Percentiles rank a stretch among this genome's conserved stretches.
phyloP scores from a whole-genome alignment of 192 early-diverging fungal species.

The Coemansia sp. region DNA sequence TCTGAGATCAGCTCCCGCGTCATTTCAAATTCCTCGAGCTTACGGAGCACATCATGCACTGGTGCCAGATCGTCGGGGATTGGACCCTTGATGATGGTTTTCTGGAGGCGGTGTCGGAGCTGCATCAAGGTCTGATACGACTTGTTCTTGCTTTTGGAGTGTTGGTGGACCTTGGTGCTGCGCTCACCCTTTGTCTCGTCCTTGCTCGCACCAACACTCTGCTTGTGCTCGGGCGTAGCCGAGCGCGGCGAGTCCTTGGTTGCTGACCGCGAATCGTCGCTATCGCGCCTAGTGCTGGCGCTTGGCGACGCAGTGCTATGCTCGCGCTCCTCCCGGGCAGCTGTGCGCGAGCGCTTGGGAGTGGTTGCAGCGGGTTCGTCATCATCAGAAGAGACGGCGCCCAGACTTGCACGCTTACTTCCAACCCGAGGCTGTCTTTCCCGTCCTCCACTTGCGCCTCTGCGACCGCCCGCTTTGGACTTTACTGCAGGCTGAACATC shows the following conservation, averaged over 20 bases:
- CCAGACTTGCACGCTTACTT: slow-evolving; percentile 36
- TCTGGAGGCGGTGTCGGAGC: slow-evolving; percentile 51
- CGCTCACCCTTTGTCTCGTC: slow-evolving; percentile 29
- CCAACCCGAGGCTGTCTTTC: slow-evolving; percentile 10
- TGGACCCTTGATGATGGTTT: slow-evolving; percentile 46
- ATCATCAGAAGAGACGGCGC: slow-evolving; percentile 38
- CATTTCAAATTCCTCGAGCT: slow-evolving; percentile 50
- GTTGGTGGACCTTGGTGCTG: slow-evolving; percentile 25
- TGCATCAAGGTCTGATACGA: slow-evolving; percentile 46
- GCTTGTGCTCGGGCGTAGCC: slow-evolving; percentile 5
- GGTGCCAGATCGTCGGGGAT: slow-evolving; percentile 35
- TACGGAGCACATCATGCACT: slow-evolving; percentile 40
- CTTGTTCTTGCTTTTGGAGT: slow-evolving; percentile 26
- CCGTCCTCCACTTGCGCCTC: slow-evolving; percentile 20
- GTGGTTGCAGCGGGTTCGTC: slow-evolving; percentile 22
- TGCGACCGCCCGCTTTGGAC: slow-evolving; percentile 2
- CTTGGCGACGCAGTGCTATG: slow-evolving; percentile 20
- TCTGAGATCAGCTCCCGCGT: slow-evolving; percentile 47
- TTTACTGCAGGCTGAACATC: slow-evolving; percentile 9
- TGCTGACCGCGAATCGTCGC: slow-evolving; percentile 24
- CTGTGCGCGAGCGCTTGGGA: slow-evolving; percentile 49
- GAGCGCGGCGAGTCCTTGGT: slow-evolving; percentile 45
- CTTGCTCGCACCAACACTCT: slow-evolving; percentile 7
- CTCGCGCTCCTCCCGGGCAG: slow-evolving; percentile 1
- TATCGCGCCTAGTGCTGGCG: slow-evolving; percentile 16